Evolutionary conservation across 2,329 filamentous ascomycete genomes (phyloP), one percentile per base, ranked within the genome.

Genomic region (Plectosphaerella cucumerina): DNA sequence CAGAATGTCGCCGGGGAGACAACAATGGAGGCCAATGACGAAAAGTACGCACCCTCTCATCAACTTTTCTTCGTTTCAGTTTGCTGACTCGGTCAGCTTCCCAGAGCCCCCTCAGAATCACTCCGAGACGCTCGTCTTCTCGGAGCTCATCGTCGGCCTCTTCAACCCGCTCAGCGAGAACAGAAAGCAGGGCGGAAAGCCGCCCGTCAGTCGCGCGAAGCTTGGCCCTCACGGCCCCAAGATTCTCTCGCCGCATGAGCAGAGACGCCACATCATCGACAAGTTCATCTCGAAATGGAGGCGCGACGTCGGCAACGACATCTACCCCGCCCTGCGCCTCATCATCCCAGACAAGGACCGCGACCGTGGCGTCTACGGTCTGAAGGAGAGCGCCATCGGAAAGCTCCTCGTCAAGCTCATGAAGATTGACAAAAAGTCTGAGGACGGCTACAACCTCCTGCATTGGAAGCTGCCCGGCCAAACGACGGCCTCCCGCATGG

Each of bases 301-400:
- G 37, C 83, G 84, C 50, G 86, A 96, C 54, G 92, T 97, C 20
- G 94, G 94, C 22, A 75, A 90, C 59, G 94, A 99, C 67, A 89
- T 99, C 60, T 97, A 94, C 64, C 94, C 94, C 0, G 93, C 90
- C 2, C 81, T 99, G 67, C 85, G 94, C 18, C 80, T 99, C 44
- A 96, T 97, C 51, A 77, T 97, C 4, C 92, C 93, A 0, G 90
- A 95, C 61, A 95, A 96, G 64, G 94, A 99, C 63, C 84, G 91
- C 37, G 91, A 97, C 62, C 83, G 94, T 45, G 87, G 88, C 17
- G 91, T 96, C 75, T 99, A 97, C 62, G 90, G 93, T 1, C 75
- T 99, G 39, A 97, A 97, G 65, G 94, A 99, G 72, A 92, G 87
- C 65, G 82, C 86, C 5, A 91, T 99, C 53, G 93, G 87, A 10